These are phyloP conservation scores for Corymbia citriodora DNA, from an alignment of 441 rosid species.

Conservation along the genomic window DNA sequence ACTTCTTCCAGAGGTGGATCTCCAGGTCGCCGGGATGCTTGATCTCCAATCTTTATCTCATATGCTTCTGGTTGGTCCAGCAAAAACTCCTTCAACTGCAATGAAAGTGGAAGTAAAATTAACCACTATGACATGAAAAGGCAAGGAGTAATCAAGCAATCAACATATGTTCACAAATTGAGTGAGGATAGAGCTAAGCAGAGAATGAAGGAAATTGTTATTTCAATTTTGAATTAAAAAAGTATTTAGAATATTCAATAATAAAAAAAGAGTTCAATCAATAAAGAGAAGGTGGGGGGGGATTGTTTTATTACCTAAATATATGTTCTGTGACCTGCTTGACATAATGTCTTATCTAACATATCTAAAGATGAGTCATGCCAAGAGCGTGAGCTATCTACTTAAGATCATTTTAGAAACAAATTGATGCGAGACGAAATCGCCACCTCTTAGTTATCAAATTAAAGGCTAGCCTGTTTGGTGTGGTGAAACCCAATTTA, in stretches of 20 bases:
- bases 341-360: neutral
- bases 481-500: neutral
- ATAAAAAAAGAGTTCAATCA: too few relatives aligned
- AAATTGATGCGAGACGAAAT: neutral
- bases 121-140: neutral
- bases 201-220: neutral
- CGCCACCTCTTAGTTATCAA: neutral
- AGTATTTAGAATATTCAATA: too few relatives aligned
- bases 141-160: neutral
- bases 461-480: neutral
- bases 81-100: slow-evolving; percentile 75
- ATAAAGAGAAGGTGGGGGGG: neutral
- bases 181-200: neutral
- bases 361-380: neutral
- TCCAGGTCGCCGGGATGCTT: slow-evolving; percentile 62
- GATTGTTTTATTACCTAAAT: neutral
- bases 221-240: too few relatives aligned
- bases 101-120: neutral
- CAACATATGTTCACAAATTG: neutral
- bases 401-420: neutral
- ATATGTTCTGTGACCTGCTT: neutral
- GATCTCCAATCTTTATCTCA: slow-evolving; percentile 80
- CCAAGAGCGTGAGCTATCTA: neutral
- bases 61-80: slow-evolving; percentile 73
- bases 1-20: slow-evolving; percentile 79